Conservation (phyloP, 225 moss, liverwort and hornwort species). For the Bryum argenteum region DNA sequence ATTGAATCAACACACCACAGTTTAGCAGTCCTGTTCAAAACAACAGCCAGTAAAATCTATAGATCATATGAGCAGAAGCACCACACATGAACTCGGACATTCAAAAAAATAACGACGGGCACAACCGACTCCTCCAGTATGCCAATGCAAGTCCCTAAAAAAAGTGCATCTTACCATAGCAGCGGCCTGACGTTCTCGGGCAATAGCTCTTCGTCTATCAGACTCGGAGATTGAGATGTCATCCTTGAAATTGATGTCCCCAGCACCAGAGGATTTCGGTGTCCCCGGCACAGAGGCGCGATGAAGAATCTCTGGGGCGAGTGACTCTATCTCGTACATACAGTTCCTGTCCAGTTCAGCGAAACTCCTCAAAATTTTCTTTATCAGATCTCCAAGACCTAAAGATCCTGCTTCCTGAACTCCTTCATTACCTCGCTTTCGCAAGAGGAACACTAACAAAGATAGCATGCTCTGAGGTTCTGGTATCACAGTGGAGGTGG, state of each 20-base stretch:
- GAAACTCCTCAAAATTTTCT: conserved; percentile 63
- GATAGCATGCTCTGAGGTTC: conserved; percentile 77
- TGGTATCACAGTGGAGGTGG: conserved; percentile 46
- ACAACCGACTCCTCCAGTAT: background rate
- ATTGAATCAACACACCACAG: background rate
- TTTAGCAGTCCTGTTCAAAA: background rate
- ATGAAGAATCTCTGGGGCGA: conserved; percentile 84
- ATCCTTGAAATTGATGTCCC: conserved; percentile 56
- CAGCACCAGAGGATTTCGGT: conserved; percentile 30
- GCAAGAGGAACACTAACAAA: conserved; percentile 66
- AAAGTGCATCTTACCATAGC: conserved; percentile 58
- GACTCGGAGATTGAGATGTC: conserved; percentile 61
- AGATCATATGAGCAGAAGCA: conserved; percentile 11
- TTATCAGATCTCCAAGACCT: conserved; percentile 66
- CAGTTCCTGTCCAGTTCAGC: conserved; percentile 67
- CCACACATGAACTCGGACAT: conserved; percentile 6
- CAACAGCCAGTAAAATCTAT: conserved; percentile 6
- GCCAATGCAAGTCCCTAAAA: background rate
- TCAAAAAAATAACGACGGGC: conserved; percentile 7
- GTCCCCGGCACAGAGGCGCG: conserved; percentile 53
- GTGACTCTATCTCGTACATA: conserved; percentile 85
- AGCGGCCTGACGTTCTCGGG: conserved; percentile 82
- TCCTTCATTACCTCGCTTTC: conserved; percentile 50
- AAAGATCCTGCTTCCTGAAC: conserved; percentile 57
- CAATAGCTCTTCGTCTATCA: conserved; percentile 69